Base-by-base conservation (phyloP, 441 rosid genomes). In the Jatropha podagrica region DNA sequence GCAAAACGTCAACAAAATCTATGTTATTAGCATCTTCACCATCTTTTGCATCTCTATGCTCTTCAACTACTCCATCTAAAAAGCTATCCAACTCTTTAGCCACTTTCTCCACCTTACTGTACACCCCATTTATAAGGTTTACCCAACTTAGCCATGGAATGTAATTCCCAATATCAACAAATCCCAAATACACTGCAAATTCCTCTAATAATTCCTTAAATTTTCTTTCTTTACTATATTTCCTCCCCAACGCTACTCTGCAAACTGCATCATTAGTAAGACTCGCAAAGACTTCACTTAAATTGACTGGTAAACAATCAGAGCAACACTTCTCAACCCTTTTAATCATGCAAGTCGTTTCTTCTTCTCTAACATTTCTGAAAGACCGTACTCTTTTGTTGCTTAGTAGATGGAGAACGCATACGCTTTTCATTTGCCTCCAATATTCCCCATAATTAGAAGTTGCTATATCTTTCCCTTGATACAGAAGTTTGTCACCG, bases 91-190 rank as follows among this genome's bases (percentile, higher is more conserved):
- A 76, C 27, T 85, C 84, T 17, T 55, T 72, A 41, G 76, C 83
- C 7, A 84, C 80, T 66, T 68, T 62, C 46, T 76, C 77, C 2
- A 83, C 89, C 74, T 80, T 84, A 13, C 78, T 70, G 62, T 85
- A 78, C 81, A 87, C 48, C 18, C 92, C 87, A 0, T 80, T 90
- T 3, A 86, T 59, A 55, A 70, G 72, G 59, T 86, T 82, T 4
- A 88, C 48, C 83, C 85, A 85, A 69, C 82, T 79, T 76, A 86
- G 76, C 78, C 87, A 88, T 27, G 91, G 92, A 79, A 88, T 85
- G 80, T 81, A 90, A 68, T 88, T 90, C 20, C 85, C 88, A 0
- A 84, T 20, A 48, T 83, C 84, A 59, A 83, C 77, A 46, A 80
- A 80, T 14, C 90, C 92, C 4, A 87, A 81, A 15, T 85, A 59